These are phyloP conservation scores for Pleurozium schreberi DNA, from an alignment of 225 moss, liverwort and hornwort genomes.

Conservation along the genomic window DNA sequence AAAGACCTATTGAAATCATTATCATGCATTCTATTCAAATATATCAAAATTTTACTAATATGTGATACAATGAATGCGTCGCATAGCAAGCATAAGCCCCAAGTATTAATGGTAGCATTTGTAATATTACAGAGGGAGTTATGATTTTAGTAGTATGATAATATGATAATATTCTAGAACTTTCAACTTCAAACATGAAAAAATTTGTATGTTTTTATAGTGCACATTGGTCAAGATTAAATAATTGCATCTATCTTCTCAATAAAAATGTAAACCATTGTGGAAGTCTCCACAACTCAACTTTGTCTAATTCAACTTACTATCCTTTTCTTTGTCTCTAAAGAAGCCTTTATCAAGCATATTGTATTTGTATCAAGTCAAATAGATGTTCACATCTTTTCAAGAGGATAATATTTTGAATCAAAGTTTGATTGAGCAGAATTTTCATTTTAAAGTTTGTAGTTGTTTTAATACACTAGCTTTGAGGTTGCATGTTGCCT, in stretches of 20 bases:
- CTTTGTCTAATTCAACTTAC: neutral
- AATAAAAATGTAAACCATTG: neutral
- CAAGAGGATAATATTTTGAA: too few species aligned
- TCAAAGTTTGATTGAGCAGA: neutral
- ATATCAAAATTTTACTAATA: too few species aligned
- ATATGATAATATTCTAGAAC: neutral
- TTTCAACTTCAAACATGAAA: neutral
- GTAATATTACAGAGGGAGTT: too few species aligned
- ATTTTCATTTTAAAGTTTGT: neutral
- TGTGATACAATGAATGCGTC: too few species aligned
- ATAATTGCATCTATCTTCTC: neutral
- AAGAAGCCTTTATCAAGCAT: neutral
- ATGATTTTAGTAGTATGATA: too few species aligned
- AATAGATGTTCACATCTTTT: too few species aligned
- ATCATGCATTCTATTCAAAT: too few species aligned
- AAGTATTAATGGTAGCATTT: too few species aligned
- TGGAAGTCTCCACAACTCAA: too few species aligned
- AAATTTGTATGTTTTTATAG: accelerated
- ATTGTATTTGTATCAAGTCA: too few species aligned
- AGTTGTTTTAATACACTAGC: neutral
- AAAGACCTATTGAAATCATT: too few species aligned
- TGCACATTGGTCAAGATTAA: neutral
- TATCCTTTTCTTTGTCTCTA: neutral
- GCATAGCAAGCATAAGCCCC: too few species aligned
- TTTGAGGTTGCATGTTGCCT: neutral